These are phyloP conservation scores for Aspergillus sergii DNA, from an alignment of 2,329 filamentous ascomycete genomes.

Conservation along the genomic window DNA sequence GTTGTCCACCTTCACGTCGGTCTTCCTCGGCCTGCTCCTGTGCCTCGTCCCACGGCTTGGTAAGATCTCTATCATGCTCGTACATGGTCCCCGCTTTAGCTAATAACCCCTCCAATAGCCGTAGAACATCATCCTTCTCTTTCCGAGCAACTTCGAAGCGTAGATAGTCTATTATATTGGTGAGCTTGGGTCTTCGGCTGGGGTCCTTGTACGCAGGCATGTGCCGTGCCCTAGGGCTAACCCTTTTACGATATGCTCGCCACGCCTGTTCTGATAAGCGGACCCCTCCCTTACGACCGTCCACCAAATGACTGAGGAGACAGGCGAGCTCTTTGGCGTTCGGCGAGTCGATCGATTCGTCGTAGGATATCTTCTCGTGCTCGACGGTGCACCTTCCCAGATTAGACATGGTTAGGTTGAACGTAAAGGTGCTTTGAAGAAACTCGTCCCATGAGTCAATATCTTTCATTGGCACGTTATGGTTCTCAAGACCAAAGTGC, in stretches of 20 bases:
- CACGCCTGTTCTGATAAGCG: conserved; percentile 44
- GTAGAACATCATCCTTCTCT: conserved; percentile 33
- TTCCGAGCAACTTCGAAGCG: conserved; percentile 44
- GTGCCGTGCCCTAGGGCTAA: conserved; percentile 31
- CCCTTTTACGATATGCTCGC: conserved; percentile 36
- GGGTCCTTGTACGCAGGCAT: conserved; percentile 44
- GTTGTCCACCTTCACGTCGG: conserved; percentile 11
- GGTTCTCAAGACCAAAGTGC: conserved; percentile 52
- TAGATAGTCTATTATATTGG: conserved; percentile 49
- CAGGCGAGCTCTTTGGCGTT: conserved; percentile 42
- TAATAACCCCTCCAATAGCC: conserved; percentile 33
- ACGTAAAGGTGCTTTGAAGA: conserved; percentile 49
- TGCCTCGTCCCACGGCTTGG: conserved; percentile 33
- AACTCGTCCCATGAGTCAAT: conserved; percentile 43
- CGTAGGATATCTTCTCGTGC: conserved; percentile 57
- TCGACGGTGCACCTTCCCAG: conserved; percentile 57
- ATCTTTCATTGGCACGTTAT: conserved; percentile 45
- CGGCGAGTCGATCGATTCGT: conserved; percentile 44
- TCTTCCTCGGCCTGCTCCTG: conserved; percentile 23
- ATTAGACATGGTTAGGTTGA: conserved; percentile 49
- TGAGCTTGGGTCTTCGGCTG: conserved; percentile 22
- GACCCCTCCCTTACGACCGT: conserved; percentile 49
- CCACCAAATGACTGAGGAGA: conserved; percentile 50
- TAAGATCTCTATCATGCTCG: conserved; percentile 39
- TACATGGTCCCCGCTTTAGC: conserved; percentile 18